Conservation (phyloP, 176 grass and related monocot genomes). For the Avena eriantha region DNA sequence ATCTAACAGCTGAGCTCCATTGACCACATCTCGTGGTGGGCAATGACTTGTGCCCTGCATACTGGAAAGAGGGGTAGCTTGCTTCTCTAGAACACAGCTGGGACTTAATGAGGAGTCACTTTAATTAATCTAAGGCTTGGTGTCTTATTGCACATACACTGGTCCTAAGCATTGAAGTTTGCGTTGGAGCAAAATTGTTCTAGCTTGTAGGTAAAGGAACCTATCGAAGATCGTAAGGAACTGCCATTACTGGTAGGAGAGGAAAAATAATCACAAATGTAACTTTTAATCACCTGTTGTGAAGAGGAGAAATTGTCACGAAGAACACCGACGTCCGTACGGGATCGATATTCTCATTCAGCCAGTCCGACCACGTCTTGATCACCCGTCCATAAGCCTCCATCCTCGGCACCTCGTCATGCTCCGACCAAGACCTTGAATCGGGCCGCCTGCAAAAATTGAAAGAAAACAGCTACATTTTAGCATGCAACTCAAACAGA, state of each 20-base stretch:
- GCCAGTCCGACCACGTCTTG: constrained; percentile 66
- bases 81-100: constrained; percentile 34
- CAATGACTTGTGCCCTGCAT: constrained; percentile 30
- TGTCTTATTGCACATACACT: constrained; percentile 4
- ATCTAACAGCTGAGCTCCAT: constrained; percentile 24
- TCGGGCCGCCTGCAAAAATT: constrained; percentile 53
- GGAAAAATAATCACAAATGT: not conserved
- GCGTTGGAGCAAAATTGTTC: constrained; percentile 12
- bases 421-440: constrained; percentile 68
- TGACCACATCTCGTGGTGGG: constrained; percentile 28
- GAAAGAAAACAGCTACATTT: not conserved
- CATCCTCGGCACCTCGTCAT: constrained; percentile 70
- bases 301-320: constrained; percentile 86
- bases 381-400: constrained; percentile 68
- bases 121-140: constrained; percentile 10
- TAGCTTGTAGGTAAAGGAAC: not conserved
- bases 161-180: constrained; percentile 31
- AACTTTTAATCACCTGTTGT: constrained; percentile 57
- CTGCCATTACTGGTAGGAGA: not conserved
- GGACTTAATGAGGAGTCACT: constrained; percentile 19
- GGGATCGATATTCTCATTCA: constrained; percentile 65
- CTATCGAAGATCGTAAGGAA: not conserved
- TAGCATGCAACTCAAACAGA: not conserved
- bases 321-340: constrained; percentile 67
- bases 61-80: constrained; percentile 33